Conservation (phyloP, 805 yeast genomes). For the Saccharomycopsis sp. region DNA sequence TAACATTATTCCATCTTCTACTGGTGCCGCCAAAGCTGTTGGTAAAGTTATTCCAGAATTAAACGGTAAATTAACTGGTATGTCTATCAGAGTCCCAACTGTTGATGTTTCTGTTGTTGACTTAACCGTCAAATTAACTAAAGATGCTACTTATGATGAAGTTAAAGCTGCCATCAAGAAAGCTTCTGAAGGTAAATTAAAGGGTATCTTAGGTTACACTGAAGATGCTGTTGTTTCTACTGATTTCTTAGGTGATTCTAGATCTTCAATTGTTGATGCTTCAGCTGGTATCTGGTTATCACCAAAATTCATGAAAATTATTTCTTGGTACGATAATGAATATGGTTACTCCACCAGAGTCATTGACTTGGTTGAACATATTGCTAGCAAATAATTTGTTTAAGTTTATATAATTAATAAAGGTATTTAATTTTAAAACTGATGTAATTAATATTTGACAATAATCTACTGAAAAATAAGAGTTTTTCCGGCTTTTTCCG, state of each 20-base stretch:
- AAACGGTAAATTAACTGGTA: slow-evolving; percentile 89
- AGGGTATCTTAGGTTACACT: slow-evolving; percentile 83
- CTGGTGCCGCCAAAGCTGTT: slow-evolving; percentile 97
- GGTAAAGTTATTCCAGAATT: slow-evolving; percentile 89
- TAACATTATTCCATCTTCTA: slow-evolving; percentile 90
- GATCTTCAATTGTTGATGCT: slow-evolving; percentile 85
- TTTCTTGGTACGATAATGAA: slow-evolving; percentile 95
- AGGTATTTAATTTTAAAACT: no score
- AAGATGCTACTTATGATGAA: slow-evolving; percentile 70
- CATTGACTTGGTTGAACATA: no score
- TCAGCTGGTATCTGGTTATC: slow-evolving; percentile 83
- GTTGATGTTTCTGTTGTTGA: slow-evolving; percentile 90
- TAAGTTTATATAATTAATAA: no score
- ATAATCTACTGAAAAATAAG: no score
- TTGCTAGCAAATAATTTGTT: no score
- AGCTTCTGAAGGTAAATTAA: slow-evolving; percentile 67
- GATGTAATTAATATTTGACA: no score
- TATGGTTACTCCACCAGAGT: slow-evolving; percentile 95
- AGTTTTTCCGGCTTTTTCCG: no score
- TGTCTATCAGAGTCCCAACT: slow-evolving; percentile 91
- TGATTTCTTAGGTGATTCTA: slow-evolving; percentile 75
- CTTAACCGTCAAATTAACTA: slow-evolving; percentile 74
- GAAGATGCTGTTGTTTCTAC: slow-evolving; percentile 88
- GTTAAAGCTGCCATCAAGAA: slow-evolving; percentile 66
- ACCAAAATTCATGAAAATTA: slow-evolving; percentile 81